Evolutionary conservation across 257 asterid species (phyloP).

Genomic region (Nicotiana tabacum): DNA sequence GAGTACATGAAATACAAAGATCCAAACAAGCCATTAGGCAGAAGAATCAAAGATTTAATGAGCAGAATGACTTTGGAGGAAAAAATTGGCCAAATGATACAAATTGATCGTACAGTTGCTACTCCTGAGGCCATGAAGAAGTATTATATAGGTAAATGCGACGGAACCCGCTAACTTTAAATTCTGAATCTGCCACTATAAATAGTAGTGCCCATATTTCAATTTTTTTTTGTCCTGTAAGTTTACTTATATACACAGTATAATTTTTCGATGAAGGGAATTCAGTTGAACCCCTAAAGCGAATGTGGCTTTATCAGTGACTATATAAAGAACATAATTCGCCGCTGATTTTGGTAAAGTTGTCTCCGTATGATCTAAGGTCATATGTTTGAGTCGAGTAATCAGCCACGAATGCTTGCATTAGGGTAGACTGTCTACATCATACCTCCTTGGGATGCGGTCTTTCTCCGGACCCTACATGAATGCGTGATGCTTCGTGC

Average conservation of each 20-base stretch:
- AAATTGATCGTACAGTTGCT: constrained; percentile 20
- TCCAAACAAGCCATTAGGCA: constrained; percentile 14
- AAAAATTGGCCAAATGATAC: constrained; percentile 31
- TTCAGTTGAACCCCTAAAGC: background rate
- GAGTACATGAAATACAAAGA: constrained; percentile 17
- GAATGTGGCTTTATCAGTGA: background rate
- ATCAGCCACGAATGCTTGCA: too few species aligned
- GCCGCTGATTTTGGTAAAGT: too few species aligned
- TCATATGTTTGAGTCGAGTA: too few species aligned
- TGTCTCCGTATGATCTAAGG: too few species aligned
- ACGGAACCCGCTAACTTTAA: too few species aligned
- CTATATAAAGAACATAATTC: too few species aligned
- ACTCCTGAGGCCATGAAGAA: constrained; percentile 18
- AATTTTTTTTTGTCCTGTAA: background rate
- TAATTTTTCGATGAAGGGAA: background rate
- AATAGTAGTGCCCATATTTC: background rate
- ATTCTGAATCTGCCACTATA: background rate
- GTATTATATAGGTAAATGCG: constrained; percentile 16
- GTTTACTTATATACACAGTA: fast-evolving
- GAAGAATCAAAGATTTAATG: constrained; percentile 24
- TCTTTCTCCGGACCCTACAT: too few species aligned
- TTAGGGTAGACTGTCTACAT: too few species aligned
- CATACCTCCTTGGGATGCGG: too few species aligned
- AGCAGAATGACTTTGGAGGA: constrained; percentile 20
- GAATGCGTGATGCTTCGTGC: too few species aligned